Conservation (phyloP, 192 early-diverging fungal genomes). For the Irineochytrium annulatum region DNA sequence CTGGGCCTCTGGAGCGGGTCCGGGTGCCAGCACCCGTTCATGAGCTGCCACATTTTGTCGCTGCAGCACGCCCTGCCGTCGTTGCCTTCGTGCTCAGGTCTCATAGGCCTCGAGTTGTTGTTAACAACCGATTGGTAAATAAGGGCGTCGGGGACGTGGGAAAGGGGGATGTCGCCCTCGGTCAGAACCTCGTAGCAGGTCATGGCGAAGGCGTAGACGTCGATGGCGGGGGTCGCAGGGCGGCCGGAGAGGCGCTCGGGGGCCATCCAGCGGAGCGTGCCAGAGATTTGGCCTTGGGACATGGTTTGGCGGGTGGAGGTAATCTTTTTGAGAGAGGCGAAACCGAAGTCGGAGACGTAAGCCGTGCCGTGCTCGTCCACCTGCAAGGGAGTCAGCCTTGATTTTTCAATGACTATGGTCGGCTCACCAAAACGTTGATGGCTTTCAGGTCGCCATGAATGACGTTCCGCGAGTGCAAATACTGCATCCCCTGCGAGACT, state of each 20-base stretch:
- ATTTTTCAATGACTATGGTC: neutral
- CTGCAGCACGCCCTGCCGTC: neutral
- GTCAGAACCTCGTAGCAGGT: constrained; percentile 18
- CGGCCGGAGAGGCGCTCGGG: constrained; percentile 26
- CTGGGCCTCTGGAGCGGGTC: constrained; percentile 15
- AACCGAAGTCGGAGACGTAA: constrained; percentile 28
- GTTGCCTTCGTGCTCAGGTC: neutral
- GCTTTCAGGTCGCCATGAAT: constrained; percentile 36
- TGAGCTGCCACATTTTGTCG: constrained; percentile 4
- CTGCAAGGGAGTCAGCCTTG: neutral
- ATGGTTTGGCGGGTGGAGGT: constrained; percentile 13
- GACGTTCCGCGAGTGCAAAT: constrained; percentile 29
- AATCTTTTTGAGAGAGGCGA: constrained; percentile 24
- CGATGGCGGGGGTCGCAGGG: constrained; percentile 8
- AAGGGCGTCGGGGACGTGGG: constrained; percentile 17
- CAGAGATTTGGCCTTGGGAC: constrained; percentile 6
- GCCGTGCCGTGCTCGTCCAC: constrained; percentile 22
- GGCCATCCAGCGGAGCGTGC: constrained; percentile 32
- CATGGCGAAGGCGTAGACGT: constrained; percentile 32
- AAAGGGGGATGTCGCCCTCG: constrained; percentile 18
- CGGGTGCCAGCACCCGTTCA: constrained; percentile 16
- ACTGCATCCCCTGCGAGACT: constrained; percentile 31
- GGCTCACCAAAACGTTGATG: constrained; percentile 33
- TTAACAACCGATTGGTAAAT: constrained; percentile 21
- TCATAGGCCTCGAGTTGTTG: neutral